phyloP scores from a whole-genome alignment of 257 asterid species.

The Gentiana dahurica region DNA sequence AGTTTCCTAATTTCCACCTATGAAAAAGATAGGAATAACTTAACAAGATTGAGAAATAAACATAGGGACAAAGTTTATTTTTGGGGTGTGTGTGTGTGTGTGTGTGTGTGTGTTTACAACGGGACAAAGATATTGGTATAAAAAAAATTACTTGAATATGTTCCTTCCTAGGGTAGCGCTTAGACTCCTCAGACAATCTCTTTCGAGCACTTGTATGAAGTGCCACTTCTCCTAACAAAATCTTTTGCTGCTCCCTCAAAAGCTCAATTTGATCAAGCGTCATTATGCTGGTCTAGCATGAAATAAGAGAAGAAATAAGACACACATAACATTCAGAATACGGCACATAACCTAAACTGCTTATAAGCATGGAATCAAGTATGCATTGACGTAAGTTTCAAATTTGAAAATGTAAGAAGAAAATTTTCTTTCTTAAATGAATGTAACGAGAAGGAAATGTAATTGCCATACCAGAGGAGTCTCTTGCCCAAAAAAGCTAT shows the following conservation, averaged over 20 bases:
- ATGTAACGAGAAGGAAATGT: background rate
- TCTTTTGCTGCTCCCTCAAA: slow-evolving; percentile 84
- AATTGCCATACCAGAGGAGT: slow-evolving; percentile 55
- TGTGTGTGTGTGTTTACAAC: too few relatives aligned
- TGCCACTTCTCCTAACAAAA: slow-evolving; percentile 86
- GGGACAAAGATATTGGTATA: background rate
- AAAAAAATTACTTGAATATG: slow-evolving; percentile 45
- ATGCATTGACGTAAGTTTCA: background rate
- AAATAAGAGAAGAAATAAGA: slow-evolving; percentile 9
- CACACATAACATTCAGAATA: background rate
- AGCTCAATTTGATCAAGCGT: slow-evolving; percentile 82
- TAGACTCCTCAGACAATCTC: slow-evolving; percentile 72
- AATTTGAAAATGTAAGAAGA: background rate
- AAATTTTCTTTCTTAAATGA: background rate
- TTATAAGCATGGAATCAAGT: background rate
- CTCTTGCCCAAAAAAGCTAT: slow-evolving; percentile 53
- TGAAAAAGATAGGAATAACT: slow-evolving; percentile 11
- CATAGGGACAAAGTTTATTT: background rate
- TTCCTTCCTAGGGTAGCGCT: slow-evolving; percentile 50
- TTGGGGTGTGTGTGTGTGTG: too few relatives aligned
- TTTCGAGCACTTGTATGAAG: slow-evolving; percentile 74
- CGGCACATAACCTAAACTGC: background rate
- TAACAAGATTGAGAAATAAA: slow-evolving; percentile 2
- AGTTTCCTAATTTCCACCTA: slow-evolving; percentile 66
- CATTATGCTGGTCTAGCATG: slow-evolving; percentile 51